Conservation (phyloP, 441 rosid species). For the Corymbia calophylla region DNA sequence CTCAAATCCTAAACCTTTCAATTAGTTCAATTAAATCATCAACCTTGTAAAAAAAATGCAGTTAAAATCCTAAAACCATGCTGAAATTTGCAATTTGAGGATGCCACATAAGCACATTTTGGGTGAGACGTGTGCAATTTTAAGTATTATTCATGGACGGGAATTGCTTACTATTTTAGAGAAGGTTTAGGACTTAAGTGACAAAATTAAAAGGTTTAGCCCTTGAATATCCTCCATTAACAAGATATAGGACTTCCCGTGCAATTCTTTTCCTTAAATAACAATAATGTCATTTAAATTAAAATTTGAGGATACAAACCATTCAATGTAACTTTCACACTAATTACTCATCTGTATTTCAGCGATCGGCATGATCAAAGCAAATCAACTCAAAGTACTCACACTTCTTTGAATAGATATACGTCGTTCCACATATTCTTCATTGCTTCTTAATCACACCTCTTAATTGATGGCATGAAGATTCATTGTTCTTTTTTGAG, state of each 20-base stretch:
- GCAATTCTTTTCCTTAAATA: not conserved
- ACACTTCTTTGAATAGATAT: not conserved
- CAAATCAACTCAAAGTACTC: not conserved
- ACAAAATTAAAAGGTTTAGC: not conserved
- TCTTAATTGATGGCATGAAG: not conserved
- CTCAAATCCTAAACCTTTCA: not conserved
- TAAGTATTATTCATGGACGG: not conserved
- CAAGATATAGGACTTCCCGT: not conserved
- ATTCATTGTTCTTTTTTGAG: not conserved
- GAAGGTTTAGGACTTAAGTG: not conserved
- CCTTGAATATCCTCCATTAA: not conserved
- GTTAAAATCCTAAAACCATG: not conserved
- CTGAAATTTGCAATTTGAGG: not conserved
- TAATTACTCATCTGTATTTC: not conserved
- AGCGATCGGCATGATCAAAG: not conserved
- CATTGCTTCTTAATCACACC: not conserved
- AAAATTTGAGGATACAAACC: not conserved
- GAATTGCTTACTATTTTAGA: not conserved
- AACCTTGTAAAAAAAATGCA: not conserved
- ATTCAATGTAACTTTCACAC: not conserved
- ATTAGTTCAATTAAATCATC: not conserved
- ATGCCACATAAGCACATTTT: not conserved
- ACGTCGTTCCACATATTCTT: not conserved
- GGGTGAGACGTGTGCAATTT: not conserved
- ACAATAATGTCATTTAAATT: not conserved